A percentile compares a stretch with the other conserved stretches of the same genome.
phyloP scores from a whole-genome alignment of 192 early-diverging fungal genomes.

The Lunasporangiospora selenospora region DNA sequence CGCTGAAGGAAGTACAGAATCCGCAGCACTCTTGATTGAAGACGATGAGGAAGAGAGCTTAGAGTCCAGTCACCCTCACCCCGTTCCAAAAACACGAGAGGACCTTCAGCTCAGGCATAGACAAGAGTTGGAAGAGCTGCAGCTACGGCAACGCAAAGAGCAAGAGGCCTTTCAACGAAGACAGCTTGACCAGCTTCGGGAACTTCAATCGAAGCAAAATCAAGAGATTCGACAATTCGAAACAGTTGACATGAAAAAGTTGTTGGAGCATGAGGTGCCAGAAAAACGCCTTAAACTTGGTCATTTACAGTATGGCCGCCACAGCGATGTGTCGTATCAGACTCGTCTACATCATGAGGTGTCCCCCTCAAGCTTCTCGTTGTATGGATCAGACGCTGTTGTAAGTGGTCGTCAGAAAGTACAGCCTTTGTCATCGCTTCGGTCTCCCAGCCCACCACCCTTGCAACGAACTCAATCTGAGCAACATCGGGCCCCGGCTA shows the following conservation, averaged over 20 bases:
- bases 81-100: constrained; percentile 6
- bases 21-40: too few species aligned
- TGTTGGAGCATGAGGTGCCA: constrained; percentile 10
- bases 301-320: constrained; percentile 7
- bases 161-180: constrained; percentile 44
- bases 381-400: not conserved
- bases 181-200: constrained; percentile 40
- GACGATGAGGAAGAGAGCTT: too few species aligned
- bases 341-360: not conserved
- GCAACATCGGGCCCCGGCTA: not conserved
- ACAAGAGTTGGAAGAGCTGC: constrained; percentile 31
- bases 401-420: not conserved
- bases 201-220: constrained; percentile 31
- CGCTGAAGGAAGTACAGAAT: too few species aligned
- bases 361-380: not conserved
- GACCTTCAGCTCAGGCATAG: constrained; percentile 32
- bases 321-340: not conserved
- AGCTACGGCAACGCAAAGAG: constrained; percentile 31
- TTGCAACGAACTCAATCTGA: not conserved
- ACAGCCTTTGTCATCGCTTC: not conserved
- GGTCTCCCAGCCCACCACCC: constrained; percentile 11
- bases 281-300: constrained; percentile 20
- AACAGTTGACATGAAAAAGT: constrained; percentile 6
- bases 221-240: constrained; percentile 27
- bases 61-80: too few species aligned